Conservation (phyloP, 768 basidiomycete genomes). For the Hemileccinum rubropunctum region DNA sequence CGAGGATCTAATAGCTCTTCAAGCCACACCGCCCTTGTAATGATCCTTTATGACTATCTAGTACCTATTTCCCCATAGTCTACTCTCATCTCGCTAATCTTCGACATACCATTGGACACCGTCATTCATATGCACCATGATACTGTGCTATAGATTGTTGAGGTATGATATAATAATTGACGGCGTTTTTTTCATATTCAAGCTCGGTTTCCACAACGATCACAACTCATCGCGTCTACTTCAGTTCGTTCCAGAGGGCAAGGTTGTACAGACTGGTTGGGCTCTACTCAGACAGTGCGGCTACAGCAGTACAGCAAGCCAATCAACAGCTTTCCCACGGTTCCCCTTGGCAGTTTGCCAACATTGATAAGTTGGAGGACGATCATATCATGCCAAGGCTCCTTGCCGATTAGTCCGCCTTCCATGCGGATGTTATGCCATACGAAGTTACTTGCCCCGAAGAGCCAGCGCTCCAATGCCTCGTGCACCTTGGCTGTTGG, state of each 20-base stretch:
- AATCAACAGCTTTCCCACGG: background rate
- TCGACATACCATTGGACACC: background rate
- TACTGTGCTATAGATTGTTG: background rate
- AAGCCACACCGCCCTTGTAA: background rate
- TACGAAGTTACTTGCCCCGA: background rate
- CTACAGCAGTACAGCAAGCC: too few relatives aligned
- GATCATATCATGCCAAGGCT: constrained; percentile 7
- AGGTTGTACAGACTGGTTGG: background rate
- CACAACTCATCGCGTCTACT: background rate
- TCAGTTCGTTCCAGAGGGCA: background rate
- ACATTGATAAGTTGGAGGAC: background rate
- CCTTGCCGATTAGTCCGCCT: background rate
- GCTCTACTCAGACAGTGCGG: background rate
- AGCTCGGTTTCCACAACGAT: background rate
- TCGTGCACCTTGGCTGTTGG: constrained; percentile 20
- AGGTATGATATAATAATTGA: constrained; percentile 17
- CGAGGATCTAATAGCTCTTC: background rate
- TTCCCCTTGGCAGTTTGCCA: constrained; percentile 6
- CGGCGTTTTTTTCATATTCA: background rate
- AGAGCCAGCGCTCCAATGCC: constrained; percentile 4
- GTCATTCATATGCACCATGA: background rate
- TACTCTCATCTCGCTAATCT: background rate
- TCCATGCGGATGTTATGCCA: background rate
- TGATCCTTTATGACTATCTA: background rate
- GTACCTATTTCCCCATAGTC: background rate